Conservation (phyloP, 2,329 filamentous ascomycete genomes). For the Ceratocystis colombiana region DNA sequence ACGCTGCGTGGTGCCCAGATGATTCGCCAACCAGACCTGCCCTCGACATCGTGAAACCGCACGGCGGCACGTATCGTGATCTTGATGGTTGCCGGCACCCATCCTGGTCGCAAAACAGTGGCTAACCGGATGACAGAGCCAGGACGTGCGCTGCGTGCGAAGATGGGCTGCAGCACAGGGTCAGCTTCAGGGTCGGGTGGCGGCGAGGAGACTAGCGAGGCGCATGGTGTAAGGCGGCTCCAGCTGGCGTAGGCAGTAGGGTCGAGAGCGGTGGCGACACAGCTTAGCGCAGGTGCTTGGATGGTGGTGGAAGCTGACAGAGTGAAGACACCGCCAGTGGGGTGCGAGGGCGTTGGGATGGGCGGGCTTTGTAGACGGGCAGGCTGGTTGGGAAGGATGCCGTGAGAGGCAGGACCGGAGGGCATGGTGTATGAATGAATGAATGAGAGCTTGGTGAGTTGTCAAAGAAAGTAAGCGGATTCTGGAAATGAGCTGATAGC, state of each 20-base stretch:
- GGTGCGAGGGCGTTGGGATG: conserved; percentile 11
- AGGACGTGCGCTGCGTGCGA: background rate
- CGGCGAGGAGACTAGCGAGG: background rate
- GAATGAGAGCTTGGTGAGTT: background rate
- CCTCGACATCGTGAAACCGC: conserved; percentile 31
- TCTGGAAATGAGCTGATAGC: background rate
- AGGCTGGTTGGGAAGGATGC: conserved; percentile 7
- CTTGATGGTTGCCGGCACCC: background rate
- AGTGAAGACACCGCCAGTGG: conserved; percentile 11
- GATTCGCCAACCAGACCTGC: conserved; percentile 34
- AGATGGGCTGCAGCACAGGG: background rate
- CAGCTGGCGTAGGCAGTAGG: conserved; percentile 1
- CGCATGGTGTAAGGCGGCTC: conserved; percentile 17
- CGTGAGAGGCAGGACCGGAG: conserved; percentile 7
- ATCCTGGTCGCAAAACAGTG: background rate
- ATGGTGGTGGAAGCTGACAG: conserved; percentile 9
- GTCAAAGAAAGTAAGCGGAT: background rate
- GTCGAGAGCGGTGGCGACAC: conserved; percentile 11
- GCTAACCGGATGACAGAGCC: conserved; percentile 4
- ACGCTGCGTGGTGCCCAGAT: conserved; percentile 34
- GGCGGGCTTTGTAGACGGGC: background rate
- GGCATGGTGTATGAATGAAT: background rate
- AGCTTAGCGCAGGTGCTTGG: background rate
- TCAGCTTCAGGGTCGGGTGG: background rate
- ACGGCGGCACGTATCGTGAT: conserved; percentile 28